A percentile compares a stretch with the other conserved stretches of the same genome.
These are phyloP conservation scores for Desmodesmus armatus DNA, from an alignment of 139 green algal species.

Conservation along the genomic window DNA sequence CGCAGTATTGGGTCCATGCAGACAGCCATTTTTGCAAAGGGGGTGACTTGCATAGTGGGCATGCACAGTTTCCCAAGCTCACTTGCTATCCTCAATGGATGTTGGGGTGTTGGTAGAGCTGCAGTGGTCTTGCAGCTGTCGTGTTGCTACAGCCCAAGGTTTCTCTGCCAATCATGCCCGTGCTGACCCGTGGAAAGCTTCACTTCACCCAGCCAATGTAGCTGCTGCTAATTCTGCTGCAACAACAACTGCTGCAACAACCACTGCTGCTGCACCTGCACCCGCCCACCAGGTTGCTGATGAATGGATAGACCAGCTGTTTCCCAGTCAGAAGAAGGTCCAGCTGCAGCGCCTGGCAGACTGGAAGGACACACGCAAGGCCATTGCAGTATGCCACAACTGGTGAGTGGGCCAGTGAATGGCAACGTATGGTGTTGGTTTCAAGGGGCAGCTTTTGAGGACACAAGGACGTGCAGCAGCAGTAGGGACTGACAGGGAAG, in stretches of 20 bases:
- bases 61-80: too few relatives aligned
- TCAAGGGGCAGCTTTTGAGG: too few relatives aligned
- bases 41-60: too few relatives aligned
- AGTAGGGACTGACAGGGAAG: background rate
- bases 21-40: too few relatives aligned
- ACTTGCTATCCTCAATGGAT: too few relatives aligned
- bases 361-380: slow-evolving; percentile 1
- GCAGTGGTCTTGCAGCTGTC: background rate
- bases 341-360: slow-evolving; percentile 28
- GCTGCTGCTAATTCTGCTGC: background rate
- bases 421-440: too few relatives aligned
- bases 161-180: background rate
- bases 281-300: slow-evolving; percentile 26
- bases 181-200: background rate
- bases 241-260: background rate
- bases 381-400: slow-evolving; percentile 36
- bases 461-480: background rate
- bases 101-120: background rate
- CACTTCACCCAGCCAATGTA: background rate
- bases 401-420: too few relatives aligned
- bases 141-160: background rate
- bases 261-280: too few relatives aligned
- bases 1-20: too few relatives aligned
- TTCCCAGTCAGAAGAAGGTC: background rate
- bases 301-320: slow-evolving; percentile 17